phyloP scores from a whole-genome alignment of 2,329 filamentous ascomycete genomes.

The Tricladium varicosporioides region DNA sequence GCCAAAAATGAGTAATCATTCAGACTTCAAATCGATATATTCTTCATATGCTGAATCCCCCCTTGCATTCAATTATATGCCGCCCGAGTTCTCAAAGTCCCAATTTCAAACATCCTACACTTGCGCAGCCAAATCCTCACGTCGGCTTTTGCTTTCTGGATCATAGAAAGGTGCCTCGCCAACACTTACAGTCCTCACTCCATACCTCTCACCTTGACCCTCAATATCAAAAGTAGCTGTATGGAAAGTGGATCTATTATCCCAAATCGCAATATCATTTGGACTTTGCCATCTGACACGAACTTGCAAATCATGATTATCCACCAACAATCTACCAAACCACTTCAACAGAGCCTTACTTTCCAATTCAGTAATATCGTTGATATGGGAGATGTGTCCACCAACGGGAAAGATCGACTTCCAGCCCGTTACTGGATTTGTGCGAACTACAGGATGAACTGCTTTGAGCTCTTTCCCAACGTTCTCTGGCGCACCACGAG shows the following conservation, averaged over 20 bases:
- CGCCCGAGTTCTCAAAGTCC: too few species aligned
- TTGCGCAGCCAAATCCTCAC: slow-evolving; percentile 36
- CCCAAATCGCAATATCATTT: slow-evolving; percentile 49
- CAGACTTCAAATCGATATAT: too few species aligned
- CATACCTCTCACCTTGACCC: slow-evolving; percentile 43
- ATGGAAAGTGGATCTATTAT: slow-evolving; percentile 54
- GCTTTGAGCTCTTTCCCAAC: slow-evolving; percentile 46
- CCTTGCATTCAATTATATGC: too few species aligned
- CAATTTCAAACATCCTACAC: neutral
- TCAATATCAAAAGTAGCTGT: slow-evolving; percentile 53
- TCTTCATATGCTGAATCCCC: too few species aligned
- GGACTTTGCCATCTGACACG: slow-evolving; percentile 31
- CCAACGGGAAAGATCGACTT: slow-evolving; percentile 53
- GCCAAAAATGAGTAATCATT: too few species aligned
- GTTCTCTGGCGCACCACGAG: slow-evolving; percentile 50
- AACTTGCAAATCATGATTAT: slow-evolving; percentile 57
- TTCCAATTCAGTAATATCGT: slow-evolving; percentile 49
- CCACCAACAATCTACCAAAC: slow-evolving; percentile 48
- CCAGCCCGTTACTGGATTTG: slow-evolving; percentile 57
- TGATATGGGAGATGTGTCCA: slow-evolving; percentile 49
- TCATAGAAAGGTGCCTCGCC: slow-evolving; percentile 50
- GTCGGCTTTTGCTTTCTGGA: slow-evolving; percentile 42
- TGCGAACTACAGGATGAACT: slow-evolving; percentile 53
- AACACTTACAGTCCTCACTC: slow-evolving; percentile 46
- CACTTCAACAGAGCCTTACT: slow-evolving; percentile 48